Conservation (phyloP, 2,329 filamentous ascomycete species). For the Chrysosphaeria jannelii region DNA sequence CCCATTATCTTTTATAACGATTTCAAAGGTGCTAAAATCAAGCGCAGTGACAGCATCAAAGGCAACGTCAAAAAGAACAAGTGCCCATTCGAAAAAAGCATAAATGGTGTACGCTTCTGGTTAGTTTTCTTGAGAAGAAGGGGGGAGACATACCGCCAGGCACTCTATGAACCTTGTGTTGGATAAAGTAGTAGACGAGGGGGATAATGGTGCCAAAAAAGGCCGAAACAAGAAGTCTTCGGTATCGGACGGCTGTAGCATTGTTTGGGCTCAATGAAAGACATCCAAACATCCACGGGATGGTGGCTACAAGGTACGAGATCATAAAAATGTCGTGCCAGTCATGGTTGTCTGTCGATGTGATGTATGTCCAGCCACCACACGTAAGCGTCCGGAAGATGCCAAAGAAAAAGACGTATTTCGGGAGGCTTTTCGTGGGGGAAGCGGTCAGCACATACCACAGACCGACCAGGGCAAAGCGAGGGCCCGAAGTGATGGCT, state of each 20-base stretch:
- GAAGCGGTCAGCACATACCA: constrained; percentile 74
- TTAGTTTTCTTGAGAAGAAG: background rate
- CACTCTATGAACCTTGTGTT: constrained; percentile 88
- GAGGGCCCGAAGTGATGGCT: constrained; percentile 82
- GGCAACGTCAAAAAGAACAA: constrained; percentile 81
- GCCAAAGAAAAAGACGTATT: constrained; percentile 51
- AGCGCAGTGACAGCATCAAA: constrained; percentile 87
- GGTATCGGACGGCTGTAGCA: constrained; percentile 52
- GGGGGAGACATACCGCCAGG: constrained; percentile 44
- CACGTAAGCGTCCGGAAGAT: constrained; percentile 76
- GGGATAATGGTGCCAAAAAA: constrained; percentile 85
- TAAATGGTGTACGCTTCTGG: constrained; percentile 90
- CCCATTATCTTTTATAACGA: constrained; percentile 72
- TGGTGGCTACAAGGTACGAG: constrained; percentile 73
- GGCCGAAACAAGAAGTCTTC: constrained; percentile 51
- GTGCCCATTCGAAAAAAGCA: constrained; percentile 89
- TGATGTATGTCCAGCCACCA: constrained; percentile 95
- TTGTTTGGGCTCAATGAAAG: constrained; percentile 69
- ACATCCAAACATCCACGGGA: constrained; percentile 87
- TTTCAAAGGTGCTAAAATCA: constrained; percentile 71
- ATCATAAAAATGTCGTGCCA: constrained; percentile 99
- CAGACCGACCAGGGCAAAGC: constrained; percentile 67
- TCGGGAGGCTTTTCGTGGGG: constrained; percentile 45
- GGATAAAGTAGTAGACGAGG: constrained; percentile 88
- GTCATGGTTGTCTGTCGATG: constrained; percentile 89